Percentiles rank a stretch among this genome's conserved stretches.
These are phyloP conservation scores for Carex parvula DNA, from an alignment of 176 grass and related monocot species.

Conservation along the genomic window DNA sequence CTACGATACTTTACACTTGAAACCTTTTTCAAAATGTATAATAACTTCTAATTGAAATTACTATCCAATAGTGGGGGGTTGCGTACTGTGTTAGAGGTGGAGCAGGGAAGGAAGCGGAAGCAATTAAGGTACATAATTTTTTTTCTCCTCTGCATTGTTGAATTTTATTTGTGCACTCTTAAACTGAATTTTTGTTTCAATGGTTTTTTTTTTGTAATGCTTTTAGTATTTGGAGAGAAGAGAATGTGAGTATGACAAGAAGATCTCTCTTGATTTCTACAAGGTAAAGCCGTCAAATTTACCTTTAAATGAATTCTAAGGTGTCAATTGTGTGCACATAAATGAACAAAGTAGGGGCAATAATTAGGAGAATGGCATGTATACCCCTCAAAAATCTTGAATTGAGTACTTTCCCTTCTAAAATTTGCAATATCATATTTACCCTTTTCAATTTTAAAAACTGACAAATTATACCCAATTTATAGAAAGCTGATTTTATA, in stretches of 20 bases:
- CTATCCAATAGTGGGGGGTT: slow-evolving; percentile 32
- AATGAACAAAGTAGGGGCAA: background rate
- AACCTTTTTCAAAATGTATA: background rate
- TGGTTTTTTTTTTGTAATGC: background rate
- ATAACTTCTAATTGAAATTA: background rate
- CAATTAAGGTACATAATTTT: slow-evolving; percentile 30
- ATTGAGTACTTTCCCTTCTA: too few relatives aligned
- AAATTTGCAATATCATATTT: too few relatives aligned
- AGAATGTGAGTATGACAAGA: slow-evolving; percentile 46
- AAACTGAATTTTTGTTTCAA: background rate
- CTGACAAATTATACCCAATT: too few relatives aligned
- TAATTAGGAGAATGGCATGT: background rate
- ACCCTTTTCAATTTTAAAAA: too few relatives aligned
- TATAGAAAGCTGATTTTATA: too few relatives aligned
- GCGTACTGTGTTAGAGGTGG: slow-evolving; percentile 41
- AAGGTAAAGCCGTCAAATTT: slow-evolving; percentile 30
- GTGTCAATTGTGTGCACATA: background rate
- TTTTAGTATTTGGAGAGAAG: slow-evolving; percentile 50
- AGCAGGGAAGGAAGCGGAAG: slow-evolving; percentile 25
- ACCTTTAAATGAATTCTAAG: background rate
- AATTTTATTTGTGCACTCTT: background rate
- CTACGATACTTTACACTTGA: background rate
- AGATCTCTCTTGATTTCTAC: slow-evolving; percentile 32
- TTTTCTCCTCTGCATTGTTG: background rate
- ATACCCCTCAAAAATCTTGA: too few relatives aligned